Percentiles rank a stretch among this genome's conserved stretches.
Conservation (phyloP, 176 grass and related monocot species). For the Oryza meyeriana region DNA sequence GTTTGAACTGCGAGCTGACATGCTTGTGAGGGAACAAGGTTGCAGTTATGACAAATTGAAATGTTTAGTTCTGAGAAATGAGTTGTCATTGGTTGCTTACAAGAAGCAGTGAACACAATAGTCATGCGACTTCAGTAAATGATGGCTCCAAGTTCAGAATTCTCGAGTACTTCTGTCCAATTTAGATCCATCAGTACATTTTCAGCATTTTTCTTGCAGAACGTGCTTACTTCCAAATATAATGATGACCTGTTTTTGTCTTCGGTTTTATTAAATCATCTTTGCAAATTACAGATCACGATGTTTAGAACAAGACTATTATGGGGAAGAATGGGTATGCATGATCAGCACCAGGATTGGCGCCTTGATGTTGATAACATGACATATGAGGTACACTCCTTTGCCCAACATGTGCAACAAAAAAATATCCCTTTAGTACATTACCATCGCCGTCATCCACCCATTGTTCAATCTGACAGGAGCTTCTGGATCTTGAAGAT, state of each 20-base stretch:
- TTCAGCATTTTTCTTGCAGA: not conserved
- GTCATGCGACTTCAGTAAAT: not conserved
- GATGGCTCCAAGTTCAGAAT: not conserved
- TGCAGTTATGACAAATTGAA: not conserved
- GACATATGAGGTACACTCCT: constrained; percentile 73
- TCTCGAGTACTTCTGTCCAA: not conserved
- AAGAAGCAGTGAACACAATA: not conserved
- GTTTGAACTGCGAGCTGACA: not conserved
- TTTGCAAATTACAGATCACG: constrained; percentile 63
- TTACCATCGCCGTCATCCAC: not conserved
- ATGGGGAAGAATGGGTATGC: constrained; percentile 63
- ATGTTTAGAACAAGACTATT: constrained; percentile 78
- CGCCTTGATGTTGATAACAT: constrained; percentile 91
- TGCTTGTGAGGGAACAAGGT: not conserved
- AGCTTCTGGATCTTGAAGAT: constrained; percentile 77
- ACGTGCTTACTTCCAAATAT: not conserved
- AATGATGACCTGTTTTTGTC: not conserved
- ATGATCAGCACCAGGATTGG: constrained; percentile 84
- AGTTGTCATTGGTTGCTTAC: not conserved
- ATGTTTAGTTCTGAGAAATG: not conserved
- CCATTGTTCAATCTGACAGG: constrained; percentile 38
- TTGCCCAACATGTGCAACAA: not conserved
- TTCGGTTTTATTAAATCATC: not conserved
- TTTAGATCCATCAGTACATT: not conserved
- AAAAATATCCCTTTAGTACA: not conserved